Evolutionary conservation across 2,329 filamentous ascomycete species (phyloP).

Genomic region (Aspergillus pseudotamarii): DNA sequence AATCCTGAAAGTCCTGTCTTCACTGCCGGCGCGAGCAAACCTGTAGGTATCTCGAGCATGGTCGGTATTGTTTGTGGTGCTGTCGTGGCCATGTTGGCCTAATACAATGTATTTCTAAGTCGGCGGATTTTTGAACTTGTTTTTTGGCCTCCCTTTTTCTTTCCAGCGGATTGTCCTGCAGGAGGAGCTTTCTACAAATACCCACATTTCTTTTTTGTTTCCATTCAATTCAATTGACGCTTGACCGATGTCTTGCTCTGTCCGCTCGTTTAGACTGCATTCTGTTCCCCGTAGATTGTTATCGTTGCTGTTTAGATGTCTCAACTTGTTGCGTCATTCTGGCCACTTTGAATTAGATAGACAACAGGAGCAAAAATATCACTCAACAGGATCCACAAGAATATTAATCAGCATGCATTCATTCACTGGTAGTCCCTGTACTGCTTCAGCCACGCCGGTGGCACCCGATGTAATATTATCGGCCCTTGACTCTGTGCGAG

Average conservation of each 20-base stretch:
- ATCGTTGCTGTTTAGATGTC: not conserved
- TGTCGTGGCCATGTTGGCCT: conserved; percentile 22
- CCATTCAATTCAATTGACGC: not conserved
- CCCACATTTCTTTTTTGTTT: not conserved
- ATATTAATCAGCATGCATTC: not conserved
- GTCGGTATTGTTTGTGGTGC: conserved; percentile 20
- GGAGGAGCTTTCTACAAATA: not conserved
- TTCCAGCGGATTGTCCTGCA: conserved; percentile 2
- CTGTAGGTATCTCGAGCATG: conserved; percentile 19
- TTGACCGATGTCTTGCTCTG: not conserved
- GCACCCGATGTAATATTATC: not conserved
- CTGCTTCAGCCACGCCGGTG: not conserved
- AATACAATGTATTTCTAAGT: not conserved
- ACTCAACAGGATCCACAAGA: not conserved
- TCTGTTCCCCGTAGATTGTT: not conserved
- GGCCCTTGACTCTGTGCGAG: too few species aligned
- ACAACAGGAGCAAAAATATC: not conserved
- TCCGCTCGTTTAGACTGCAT: not conserved
- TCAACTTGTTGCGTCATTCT: not conserved
- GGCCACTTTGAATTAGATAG: not conserved
- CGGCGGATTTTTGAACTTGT: not conserved
- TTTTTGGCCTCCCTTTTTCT: not conserved
- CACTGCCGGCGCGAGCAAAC: conserved; percentile 26
- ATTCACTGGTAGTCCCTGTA: not conserved
- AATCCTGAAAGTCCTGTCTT: conserved; percentile 23